Conservation (phyloP, 75 land plant genomes). For the Selaginella tamariscina region DNA sequence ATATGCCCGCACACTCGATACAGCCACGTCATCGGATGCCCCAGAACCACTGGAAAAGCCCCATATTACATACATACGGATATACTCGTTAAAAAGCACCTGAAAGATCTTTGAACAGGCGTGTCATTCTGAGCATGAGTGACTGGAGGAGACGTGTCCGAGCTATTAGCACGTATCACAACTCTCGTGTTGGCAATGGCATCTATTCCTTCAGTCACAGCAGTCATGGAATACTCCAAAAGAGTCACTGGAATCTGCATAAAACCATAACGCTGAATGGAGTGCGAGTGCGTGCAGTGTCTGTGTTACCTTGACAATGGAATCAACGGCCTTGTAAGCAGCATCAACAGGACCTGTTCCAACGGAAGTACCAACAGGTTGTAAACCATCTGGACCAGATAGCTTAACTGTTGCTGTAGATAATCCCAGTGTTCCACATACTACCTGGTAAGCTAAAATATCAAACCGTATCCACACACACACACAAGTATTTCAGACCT, state of each 20-base stretch:
- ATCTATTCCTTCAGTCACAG: constrained; percentile 94
- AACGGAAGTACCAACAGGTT: constrained; percentile 55
- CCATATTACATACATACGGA: neutral
- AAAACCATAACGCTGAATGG: neutral
- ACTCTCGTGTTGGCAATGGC: constrained; percentile 87
- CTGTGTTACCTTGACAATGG: constrained; percentile 49
- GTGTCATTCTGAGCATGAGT: constrained; percentile 57
- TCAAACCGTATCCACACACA: neutral
- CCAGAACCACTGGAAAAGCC: constrained; percentile 58
- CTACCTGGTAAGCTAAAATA: constrained; percentile 29
- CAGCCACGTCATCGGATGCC: constrained; percentile 66
- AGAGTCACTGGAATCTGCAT: constrained; percentile 62
- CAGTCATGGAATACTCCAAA: constrained; percentile 58
- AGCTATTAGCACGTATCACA: constrained; percentile 43
- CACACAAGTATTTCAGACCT: constrained; percentile 25
- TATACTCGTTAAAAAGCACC: constrained; percentile 27
- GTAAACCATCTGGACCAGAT: constrained; percentile 46
- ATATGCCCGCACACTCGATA: constrained; percentile 85
- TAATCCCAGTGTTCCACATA: constrained; percentile 78
- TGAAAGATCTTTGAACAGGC: constrained; percentile 46
- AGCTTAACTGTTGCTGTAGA: constrained; percentile 89
- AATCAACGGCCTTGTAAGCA: constrained; percentile 90
- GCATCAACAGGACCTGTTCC: constrained; percentile 98
- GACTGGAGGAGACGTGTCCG: constrained; percentile 29
- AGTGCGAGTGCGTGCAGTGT: neutral